Conservation (phyloP, 2,329 filamentous ascomycete genomes). For the Chrysoporthe puriensis region DNA sequence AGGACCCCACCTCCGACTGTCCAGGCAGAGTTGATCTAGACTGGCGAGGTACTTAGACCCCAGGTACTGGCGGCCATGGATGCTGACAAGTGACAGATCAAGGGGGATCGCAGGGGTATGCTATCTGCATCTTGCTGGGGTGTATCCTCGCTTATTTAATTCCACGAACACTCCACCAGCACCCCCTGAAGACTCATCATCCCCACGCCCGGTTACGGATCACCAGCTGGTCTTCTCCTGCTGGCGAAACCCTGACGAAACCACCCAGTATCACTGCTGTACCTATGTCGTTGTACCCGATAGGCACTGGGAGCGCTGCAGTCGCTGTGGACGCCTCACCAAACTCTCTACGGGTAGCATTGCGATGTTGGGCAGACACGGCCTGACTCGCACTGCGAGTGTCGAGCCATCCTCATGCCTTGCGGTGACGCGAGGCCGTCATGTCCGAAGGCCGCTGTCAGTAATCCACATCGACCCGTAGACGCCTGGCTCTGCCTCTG, state of each 20-base stretch:
- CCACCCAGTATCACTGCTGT: conserved; percentile 14
- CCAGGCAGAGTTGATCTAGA: not conserved
- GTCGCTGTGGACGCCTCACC: not conserved
- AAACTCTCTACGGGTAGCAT: not conserved
- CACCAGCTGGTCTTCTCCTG: conserved; percentile 14
- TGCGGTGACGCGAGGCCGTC: not conserved
- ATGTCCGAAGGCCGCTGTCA: not conserved
- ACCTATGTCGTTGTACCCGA: not conserved
- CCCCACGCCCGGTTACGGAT: conserved; percentile 24
- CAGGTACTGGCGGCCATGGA: conserved; percentile 7
- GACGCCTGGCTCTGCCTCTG: not conserved
- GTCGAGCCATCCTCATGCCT: not conserved
- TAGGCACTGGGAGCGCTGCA: not conserved
- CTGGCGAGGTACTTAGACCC: not conserved
- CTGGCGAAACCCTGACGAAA: conserved; percentile 29
- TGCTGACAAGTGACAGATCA: conserved; percentile 8
- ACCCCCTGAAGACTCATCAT: conserved; percentile 15
- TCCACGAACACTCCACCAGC: conserved; percentile 7
- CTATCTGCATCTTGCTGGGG: not conserved
- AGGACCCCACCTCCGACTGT: not conserved
- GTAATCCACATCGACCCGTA: not conserved
- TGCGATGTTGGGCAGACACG: not conserved
- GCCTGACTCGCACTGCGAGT: not conserved
- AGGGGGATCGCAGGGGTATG: not conserved
- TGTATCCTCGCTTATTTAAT: not conserved